These are phyloP conservation scores for Talaromyces liani DNA, from an alignment of 495 filamentous ascomycete species.

Conservation along the genomic window DNA sequence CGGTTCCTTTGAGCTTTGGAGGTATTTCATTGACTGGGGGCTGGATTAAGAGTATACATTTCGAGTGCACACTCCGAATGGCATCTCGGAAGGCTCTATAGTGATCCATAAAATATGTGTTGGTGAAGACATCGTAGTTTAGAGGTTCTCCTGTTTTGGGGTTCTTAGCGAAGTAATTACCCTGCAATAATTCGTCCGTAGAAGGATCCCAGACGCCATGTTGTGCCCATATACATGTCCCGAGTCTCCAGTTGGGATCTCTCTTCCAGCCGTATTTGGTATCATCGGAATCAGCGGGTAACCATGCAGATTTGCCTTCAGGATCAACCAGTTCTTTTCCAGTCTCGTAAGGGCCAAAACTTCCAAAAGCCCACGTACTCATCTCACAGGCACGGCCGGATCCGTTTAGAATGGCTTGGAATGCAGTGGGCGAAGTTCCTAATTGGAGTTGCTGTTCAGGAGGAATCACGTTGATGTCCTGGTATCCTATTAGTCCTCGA, in stretches of 20 bases:
- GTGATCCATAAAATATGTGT: conserved; percentile 80
- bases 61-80: conserved; percentile 66
- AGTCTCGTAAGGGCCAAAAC: conserved; percentile 83
- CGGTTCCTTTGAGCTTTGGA: conserved; percentile 76
- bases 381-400: conserved; percentile 85
- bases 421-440: conserved; percentile 88
- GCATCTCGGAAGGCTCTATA: conserved; percentile 69
- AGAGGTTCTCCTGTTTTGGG: conserved; percentile 62
- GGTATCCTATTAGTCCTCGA: conserved; percentile 77
- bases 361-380: conserved; percentile 87
- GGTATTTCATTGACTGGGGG: conserved; percentile 89
- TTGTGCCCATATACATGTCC: conserved; percentile 93
- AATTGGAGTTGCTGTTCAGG: conserved; percentile 86
- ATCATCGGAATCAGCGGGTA: conserved; percentile 74
- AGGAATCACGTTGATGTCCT: conserved; percentile 76
- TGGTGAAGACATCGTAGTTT: conserved; percentile 78
- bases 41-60: conserved; percentile 84
- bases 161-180: conserved; percentile 81
- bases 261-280: conserved; percentile 83
- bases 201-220: conserved; percentile 91
- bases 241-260: conserved; percentile 81
- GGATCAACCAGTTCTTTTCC: conserved; percentile 81
- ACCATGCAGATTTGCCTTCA: conserved; percentile 76
- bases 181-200: conserved; percentile 66
- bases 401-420: conserved; percentile 86